Percentiles rank a stretch among this genome's conserved stretches.
Conservation (phyloP, 345 rosid species). For the Rhodamnia argentea region DNA sequence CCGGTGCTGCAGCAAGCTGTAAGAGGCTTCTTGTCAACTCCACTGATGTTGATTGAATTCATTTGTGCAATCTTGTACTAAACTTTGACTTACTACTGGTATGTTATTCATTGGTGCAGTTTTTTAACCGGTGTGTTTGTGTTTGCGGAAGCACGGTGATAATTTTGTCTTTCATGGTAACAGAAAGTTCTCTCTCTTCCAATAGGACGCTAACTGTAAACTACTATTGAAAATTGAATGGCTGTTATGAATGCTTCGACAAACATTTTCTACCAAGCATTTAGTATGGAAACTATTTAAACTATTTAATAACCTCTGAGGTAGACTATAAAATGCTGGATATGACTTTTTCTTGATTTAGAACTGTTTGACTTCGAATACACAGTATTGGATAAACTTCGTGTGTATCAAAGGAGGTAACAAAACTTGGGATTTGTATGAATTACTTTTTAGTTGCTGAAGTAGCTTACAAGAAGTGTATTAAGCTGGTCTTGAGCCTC, state of each 20-base stretch:
- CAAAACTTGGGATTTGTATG: neutral
- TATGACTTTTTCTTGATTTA: neutral
- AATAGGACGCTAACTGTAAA: neutral
- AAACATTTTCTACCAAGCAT: neutral
- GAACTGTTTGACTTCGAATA: neutral
- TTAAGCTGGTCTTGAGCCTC: neutral
- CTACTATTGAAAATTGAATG: neutral
- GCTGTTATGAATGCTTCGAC: neutral
- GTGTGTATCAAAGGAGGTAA: neutral
- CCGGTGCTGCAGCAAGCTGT: too few species aligned
- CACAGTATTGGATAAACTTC: neutral
- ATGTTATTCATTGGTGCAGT: conserved; percentile 18
- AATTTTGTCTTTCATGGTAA: neutral
- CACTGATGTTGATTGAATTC: neutral
- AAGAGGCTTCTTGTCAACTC: neutral
- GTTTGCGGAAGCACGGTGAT: conserved; percentile 85
- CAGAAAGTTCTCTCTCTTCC: neutral
- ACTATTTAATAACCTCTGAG: neutral
- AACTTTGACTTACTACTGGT: neutral
- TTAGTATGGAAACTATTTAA: neutral
- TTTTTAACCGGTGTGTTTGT: conserved; percentile 85
- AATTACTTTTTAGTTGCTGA: neutral
- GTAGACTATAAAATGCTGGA: neutral
- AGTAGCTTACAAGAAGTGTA: neutral
- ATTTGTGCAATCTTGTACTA: neutral